phyloP scores from a whole-genome alignment of 345 rosid species.

The Balakata baccata region DNA sequence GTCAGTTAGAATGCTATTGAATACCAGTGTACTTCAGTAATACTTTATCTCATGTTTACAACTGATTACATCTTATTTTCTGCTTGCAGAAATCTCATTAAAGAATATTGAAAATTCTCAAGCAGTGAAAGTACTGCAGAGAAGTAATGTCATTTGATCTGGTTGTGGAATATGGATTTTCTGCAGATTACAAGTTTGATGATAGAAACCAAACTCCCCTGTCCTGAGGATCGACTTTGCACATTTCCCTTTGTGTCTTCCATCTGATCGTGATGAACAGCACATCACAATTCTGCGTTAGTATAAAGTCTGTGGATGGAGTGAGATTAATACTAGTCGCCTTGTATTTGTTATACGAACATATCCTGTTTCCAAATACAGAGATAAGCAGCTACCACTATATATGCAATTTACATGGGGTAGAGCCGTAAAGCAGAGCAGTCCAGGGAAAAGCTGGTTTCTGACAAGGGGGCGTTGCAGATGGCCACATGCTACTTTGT shows the following conservation, averaged over 20 bases:
- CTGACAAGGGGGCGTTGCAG: neutral
- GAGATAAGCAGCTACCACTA: neutral
- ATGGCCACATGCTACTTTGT: neutral
- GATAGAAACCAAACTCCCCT: conserved; percentile 45
- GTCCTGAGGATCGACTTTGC: conserved; percentile 42
- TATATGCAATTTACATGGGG: neutral
- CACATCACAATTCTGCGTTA: neutral
- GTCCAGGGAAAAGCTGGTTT: neutral
- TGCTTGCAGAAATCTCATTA: neutral
- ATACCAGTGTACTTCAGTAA: neutral
- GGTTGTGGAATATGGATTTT: conserved; percentile 9
- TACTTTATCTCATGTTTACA: neutral
- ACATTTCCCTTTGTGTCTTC: conserved; percentile 45
- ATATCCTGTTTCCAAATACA: neutral
- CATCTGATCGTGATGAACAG: conserved; percentile 26
- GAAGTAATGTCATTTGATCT: conserved; percentile 8
- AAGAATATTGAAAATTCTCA: neutral
- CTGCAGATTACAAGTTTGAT: conserved; percentile 56
- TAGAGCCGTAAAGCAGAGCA: neutral
- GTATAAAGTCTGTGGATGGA: neutral
- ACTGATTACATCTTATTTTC: neutral
- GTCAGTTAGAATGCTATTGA: neutral
- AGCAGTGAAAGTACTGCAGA: neutral
- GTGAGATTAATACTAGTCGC: neutral
- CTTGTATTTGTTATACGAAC: conserved; percentile 1